A percentile compares a stretch with the other conserved stretches of the same genome.
Conservation (phyloP, 2,329 filamentous ascomycete species). For the Epichloe bromicola region DNA sequence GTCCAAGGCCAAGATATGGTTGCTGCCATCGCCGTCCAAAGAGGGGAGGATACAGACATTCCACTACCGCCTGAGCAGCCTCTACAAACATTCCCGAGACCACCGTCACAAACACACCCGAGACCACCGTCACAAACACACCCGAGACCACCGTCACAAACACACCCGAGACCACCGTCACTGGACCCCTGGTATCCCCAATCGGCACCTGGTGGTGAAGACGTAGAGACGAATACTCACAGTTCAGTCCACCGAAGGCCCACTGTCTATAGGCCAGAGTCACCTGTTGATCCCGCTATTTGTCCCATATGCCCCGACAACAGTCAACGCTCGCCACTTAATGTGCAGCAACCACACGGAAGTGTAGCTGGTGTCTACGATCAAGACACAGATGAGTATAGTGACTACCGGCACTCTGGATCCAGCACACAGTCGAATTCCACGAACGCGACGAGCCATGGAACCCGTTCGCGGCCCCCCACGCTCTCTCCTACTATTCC, state of each 20-base stretch:
- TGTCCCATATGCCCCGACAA: conserved; percentile 3
- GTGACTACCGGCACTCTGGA: conserved; percentile 7
- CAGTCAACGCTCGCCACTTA: neutral
- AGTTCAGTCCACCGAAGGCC: conserved; percentile 11
- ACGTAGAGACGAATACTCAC: conserved; percentile 11
- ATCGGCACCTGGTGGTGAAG: conserved; percentile 9
- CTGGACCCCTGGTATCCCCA: conserved; percentile 30
- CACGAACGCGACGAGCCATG: conserved; percentile 5
- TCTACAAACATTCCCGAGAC: conserved; percentile 18
- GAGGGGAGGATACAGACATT: neutral
- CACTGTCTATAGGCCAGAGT: conserved; percentile 5
- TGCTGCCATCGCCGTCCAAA: too few species aligned
- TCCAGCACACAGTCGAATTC: conserved; percentile 8
- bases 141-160: conserved; percentile 23
- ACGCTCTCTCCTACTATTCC: conserved; percentile 9
- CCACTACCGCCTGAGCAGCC: conserved; percentile 6
- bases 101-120: conserved; percentile 21
- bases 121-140: conserved; percentile 24
- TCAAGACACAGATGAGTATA: conserved; percentile 4
- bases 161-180: conserved; percentile 24
- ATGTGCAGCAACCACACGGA: neutral
- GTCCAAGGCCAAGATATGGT: neutral
- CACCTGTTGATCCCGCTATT: conserved; percentile 9
- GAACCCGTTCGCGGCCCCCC: conserved; percentile 3
- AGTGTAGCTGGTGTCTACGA: conserved; percentile 4